Base-by-base conservation (phyloP, 2,329 filamentous ascomycete species). In the Fusarium sp. region DNA sequence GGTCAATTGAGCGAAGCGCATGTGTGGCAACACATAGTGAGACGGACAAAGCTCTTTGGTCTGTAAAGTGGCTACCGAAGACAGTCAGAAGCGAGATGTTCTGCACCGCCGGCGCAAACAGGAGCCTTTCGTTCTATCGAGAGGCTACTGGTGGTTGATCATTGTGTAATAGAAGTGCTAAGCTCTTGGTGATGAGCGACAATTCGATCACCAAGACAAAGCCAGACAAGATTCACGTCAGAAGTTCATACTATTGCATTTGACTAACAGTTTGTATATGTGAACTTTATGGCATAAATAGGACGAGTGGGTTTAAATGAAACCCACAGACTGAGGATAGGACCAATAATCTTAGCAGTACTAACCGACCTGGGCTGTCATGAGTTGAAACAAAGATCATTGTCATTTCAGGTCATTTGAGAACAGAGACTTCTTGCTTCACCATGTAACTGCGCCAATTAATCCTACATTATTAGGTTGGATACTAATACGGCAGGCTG, bases 11-110 rank as follows among this genome's bases (percentile, higher is more conserved):
- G 76, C 89, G 91, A 38, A 89, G 90, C 62, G 87, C 87, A 8
- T 98, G 96, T 79, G 96, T 99, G 47, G 94, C 95, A 17, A 99
- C 96, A 14, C 94, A 97, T 80, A 95, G 92, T 64, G 95, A 98
- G 84, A 94, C 93, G 10, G 95, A 95, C 71, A 93, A 93, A 82
- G 89, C 91, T 0, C 80, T 98, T 5, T 98, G 95, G 93, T 89
- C 90, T 60, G 93, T 95, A 33, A 92, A 90, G 77, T 97, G 94
- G 94, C 82, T 97, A 67, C 93, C 93, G 15, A 94, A 93, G 83
- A 88, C 88, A 3, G 84, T 83, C 79, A 91, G 86, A 81, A 89
- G 86, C 70, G 93, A 89, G 81, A 89, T 88, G 80, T 97, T 97
- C 82, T 93, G 91, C 73, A 93, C 92, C 0, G 93, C 91, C 20